Base-by-base conservation (phyloP, 345 rosid genomes). In the Eucalyptus coolabah region DNA sequence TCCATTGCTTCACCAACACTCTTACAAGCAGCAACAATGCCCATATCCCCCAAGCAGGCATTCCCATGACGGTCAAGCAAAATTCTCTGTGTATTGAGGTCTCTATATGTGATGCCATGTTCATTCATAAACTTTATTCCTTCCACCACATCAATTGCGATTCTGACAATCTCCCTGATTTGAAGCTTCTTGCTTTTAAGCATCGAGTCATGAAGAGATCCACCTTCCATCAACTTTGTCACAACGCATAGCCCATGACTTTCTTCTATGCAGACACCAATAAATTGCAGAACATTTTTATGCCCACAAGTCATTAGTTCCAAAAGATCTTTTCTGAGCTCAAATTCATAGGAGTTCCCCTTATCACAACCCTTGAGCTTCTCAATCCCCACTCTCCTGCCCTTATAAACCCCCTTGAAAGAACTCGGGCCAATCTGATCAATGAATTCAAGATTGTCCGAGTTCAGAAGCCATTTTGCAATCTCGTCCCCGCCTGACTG, bases 361-460 rank as follows among this genome's bases (percentile, higher is more conserved):
- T 98, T 98, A 67, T 97, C 99, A 89, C 98, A 98, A 53, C 99
- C 99, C 95, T 97, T 97, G 88, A 97, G 95, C 94, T 97, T 98
- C 94, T 98, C 98, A 11, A 97, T 97, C 87, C 93, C 97, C 83
- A 98, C 97, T 86, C 93, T 93, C 91, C 93, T 97, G 3, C 98
- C 98, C 92, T 91, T 95, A 93, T 95, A 96, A 56, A 93, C 89
- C 54, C 99, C 98, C 93, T 95, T 96, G 90, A 95, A 96, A 47
- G 96, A 93, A 93, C 89, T 91, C 19, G 95, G 92, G 83, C 97
- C 97, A 89, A 88, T 90, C 93, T 96, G 99, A 92, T 97, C 99
- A 86, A 93, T 60, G 56, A 97, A 96, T 88, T 98, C 99, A 24
- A 97, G 93, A 93, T 87, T 91, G 90, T 98, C 99, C 7, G 97